Evolutionary conservation across 176 grass and related monocot genomes (phyloP).

Genomic region (Oryza nivara): DNA sequence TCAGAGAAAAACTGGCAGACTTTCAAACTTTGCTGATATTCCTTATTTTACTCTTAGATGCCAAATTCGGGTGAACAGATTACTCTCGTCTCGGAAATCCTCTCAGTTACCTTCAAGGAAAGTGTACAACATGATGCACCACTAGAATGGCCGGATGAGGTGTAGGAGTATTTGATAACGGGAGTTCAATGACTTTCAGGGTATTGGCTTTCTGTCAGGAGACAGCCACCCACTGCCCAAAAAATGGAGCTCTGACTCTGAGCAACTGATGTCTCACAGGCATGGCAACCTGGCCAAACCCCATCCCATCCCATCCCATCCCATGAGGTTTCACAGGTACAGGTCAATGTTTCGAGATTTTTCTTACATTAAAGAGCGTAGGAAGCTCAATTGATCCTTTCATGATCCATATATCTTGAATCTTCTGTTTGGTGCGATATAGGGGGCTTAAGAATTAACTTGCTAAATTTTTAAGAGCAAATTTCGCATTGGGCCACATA

Average conservation of each 20-base stretch:
- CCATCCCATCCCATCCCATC: too few species aligned
- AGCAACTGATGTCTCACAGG: slow-evolving; percentile 23
- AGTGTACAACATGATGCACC: slow-evolving; percentile 21
- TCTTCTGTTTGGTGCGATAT: not conserved
- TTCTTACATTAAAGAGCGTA: not conserved
- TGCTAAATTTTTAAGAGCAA: too few species aligned
- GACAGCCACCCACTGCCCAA: slow-evolving; percentile 47
- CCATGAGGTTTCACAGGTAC: too few species aligned
- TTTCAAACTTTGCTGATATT: too few species aligned
- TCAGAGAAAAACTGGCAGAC: too few species aligned
- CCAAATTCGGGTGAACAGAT: not conserved
- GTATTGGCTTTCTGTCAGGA: slow-evolving; percentile 55
- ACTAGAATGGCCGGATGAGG: slow-evolving; percentile 57
- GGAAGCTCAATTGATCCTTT: slow-evolving; percentile 4
- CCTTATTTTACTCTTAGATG: too few species aligned
- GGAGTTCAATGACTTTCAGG: slow-evolving; percentile 61
- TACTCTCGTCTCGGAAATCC: slow-evolving; percentile 59
- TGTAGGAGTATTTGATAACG: slow-evolving; percentile 50
- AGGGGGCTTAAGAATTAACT: too few species aligned
- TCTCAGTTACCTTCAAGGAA: slow-evolving; percentile 54
- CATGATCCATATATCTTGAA: slow-evolving; percentile 1
- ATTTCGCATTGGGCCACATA: too few species aligned
- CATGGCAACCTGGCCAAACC: slow-evolving; percentile 17
- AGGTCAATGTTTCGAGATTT: too few species aligned
- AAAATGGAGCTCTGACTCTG: slow-evolving; percentile 26